Conservation (phyloP, 441 rosid genomes). For the Populus hybrid region DNA sequence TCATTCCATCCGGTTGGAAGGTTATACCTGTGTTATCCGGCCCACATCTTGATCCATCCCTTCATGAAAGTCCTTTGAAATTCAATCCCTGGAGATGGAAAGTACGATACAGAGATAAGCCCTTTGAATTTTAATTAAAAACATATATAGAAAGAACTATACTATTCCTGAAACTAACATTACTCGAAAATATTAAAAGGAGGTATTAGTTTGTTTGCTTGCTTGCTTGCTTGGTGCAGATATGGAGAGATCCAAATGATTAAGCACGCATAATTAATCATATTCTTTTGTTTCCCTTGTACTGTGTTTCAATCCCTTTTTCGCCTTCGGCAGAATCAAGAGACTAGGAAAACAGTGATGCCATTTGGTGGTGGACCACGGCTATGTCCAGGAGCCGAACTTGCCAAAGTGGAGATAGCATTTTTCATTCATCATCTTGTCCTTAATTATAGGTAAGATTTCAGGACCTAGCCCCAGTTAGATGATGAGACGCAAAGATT, state of each 20-base stretch:
- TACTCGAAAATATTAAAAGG: too few species aligned
- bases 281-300: background rate
- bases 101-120: conserved; percentile 24
- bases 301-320: background rate
- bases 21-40: conserved; percentile 67
- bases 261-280: too few species aligned
- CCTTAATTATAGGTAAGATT: conserved; percentile 56
- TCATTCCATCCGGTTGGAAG: conserved; percentile 80
- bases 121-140: background rate
- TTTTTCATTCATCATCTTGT: conserved; percentile 90
- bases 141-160: too few species aligned
- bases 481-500: background rate
- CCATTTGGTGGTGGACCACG: conserved; percentile 87
- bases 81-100: conserved; percentile 90
- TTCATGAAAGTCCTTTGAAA: conserved; percentile 62
- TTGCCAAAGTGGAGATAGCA: conserved; percentile 63
- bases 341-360: conserved; percentile 48
- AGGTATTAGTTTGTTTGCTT: too few species aligned
- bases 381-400: conserved; percentile 79
- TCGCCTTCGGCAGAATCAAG: conserved; percentile 40
- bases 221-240: too few species aligned
- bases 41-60: conserved; percentile 57
- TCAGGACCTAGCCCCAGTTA: background rate
- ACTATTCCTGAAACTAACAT: too few species aligned
- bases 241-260: too few species aligned